These are phyloP conservation scores for Pichia sp. DNA, from an alignment of 1,139 yeast genomes.

Conservation along the genomic window DNA sequence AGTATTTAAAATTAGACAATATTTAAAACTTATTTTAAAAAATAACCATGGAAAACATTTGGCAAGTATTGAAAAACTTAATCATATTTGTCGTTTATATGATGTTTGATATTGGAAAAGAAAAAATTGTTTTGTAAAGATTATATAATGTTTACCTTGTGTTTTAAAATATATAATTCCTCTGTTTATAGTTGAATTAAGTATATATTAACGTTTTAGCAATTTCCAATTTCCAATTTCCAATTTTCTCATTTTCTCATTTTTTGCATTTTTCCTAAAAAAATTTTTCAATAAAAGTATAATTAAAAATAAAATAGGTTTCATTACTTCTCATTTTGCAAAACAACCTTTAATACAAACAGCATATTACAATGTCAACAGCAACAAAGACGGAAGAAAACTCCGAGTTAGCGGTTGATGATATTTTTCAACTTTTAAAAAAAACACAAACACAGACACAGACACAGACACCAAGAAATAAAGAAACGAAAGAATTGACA, in stretches of 20 bases:
- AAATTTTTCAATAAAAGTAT: background rate
- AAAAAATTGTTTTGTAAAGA: background rate
- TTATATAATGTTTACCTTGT: background rate
- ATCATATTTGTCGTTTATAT: slow-evolving; percentile 36
- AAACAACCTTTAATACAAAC: no score
- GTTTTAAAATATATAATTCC: background rate
- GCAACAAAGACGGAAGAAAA: background rate
- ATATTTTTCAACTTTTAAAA: slow-evolving; percentile 22
- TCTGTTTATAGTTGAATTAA: background rate
- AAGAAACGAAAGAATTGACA: slow-evolving; percentile 8
- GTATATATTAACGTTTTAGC: no score
- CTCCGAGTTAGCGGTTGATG: slow-evolving; percentile 19
- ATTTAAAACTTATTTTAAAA: slow-evolving; percentile 52
- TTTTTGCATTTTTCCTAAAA: background rate
- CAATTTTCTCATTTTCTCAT: background rate
- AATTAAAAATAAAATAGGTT: background rate
- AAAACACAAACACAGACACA: slow-evolving; percentile 1
- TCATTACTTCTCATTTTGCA: background rate
- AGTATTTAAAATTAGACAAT: slow-evolving; percentile 56
- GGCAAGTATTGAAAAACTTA: slow-evolving; percentile 80
- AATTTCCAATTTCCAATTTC: background rate
- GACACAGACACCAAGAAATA: background rate
- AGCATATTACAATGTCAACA: background rate
- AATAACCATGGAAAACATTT: slow-evolving; percentile 72
- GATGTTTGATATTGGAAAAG: background rate